phyloP scores from a whole-genome alignment of 2,329 filamentous ascomycete species.

The Diplodia mutila region DNA sequence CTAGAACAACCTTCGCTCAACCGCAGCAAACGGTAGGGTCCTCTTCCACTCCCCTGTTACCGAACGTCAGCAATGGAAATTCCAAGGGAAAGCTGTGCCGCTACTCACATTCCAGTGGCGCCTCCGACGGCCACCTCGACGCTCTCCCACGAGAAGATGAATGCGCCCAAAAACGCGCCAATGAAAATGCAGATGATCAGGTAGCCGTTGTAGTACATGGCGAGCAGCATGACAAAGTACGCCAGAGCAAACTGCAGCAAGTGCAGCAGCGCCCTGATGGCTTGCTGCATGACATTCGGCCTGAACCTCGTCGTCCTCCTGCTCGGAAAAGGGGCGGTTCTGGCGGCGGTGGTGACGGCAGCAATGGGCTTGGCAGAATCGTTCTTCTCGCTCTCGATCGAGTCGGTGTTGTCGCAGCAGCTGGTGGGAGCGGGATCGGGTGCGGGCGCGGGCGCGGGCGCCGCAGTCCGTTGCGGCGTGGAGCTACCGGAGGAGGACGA shows the following conservation, averaged over 20 bases:
- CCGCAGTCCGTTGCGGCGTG: not conserved
- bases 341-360: not conserved
- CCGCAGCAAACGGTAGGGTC: conserved; percentile 22
- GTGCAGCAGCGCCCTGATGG: conserved; percentile 68
- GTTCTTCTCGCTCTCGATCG: conserved; percentile 9
- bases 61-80: not conserved
- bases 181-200: conserved; percentile 82
- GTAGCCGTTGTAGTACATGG: conserved; percentile 70
- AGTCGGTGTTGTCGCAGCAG: conserved; percentile 10
- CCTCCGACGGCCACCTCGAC: conserved; percentile 10
- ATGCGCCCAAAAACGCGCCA: conserved; percentile 72
- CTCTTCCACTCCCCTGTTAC: not conserved
- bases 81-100: not conserved
- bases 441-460: not conserved
- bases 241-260: conserved; percentile 73
- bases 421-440: not conserved
- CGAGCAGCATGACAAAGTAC: conserved; percentile 77
- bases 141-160: conserved; percentile 72
- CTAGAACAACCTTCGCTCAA: not conserved
- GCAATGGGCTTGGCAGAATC: not conserved
- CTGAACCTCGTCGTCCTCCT: conserved; percentile 37
- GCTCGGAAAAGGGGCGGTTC: not conserved
- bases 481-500: conserved; percentile 27
- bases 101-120: not conserved
- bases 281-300: conserved; percentile 68